Evolutionary conservation across 768 basidiomycete genomes (phyloP).

Genomic region (Boletus pseudopeckii): DNA sequence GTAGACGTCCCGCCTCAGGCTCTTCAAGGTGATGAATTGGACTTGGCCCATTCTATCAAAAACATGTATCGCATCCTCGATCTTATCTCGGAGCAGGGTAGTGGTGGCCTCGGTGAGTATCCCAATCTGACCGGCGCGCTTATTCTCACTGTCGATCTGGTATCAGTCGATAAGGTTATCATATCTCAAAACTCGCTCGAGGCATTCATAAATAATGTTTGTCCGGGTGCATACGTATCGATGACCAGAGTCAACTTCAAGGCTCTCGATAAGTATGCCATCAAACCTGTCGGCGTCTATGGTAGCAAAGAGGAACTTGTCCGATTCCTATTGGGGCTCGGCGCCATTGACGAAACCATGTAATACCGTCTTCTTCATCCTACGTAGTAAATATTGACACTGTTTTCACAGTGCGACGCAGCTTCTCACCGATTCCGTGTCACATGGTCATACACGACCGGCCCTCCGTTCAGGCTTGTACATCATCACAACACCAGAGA

Average conservation of each 20-base stretch:
- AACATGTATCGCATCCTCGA: slow-evolving; percentile 54
- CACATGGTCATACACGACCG: slow-evolving; percentile 1
- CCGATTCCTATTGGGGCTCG: slow-evolving; percentile 38
- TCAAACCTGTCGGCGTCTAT: slow-evolving; percentile 54
- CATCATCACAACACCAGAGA: slow-evolving; percentile 9
- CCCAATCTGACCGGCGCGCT: background rate
- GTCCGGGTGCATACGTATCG: slow-evolving; percentile 50
- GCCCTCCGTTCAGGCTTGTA: slow-evolving; percentile 23
- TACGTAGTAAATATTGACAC: background rate
- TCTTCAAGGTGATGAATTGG: slow-evolving; percentile 11
- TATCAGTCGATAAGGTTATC: slow-evolving; percentile 58
- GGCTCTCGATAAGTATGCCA: slow-evolving; percentile 40
- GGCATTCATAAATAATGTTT: slow-evolving; percentile 46
- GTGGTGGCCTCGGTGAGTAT: slow-evolving; percentile 47
- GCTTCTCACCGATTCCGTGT: slow-evolving; percentile 14
- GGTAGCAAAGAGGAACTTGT: slow-evolving; percentile 52
- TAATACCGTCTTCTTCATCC: slow-evolving; percentile 23
- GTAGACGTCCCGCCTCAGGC: background rate
- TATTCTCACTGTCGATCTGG: background rate
- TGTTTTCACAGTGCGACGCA: slow-evolving; percentile 6
- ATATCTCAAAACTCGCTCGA: slow-evolving; percentile 51
- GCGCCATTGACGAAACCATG: slow-evolving; percentile 38
- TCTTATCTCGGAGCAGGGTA: slow-evolving; percentile 48
- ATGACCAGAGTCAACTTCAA: slow-evolving; percentile 58
- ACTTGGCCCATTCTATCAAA: slow-evolving; percentile 32